Percentiles rank a stretch among this genome's conserved stretches.
Evolutionary conservation across 2,329 filamentous ascomycete genomes (phyloP).

Genomic region (Aspergillus amoenus): DNA sequence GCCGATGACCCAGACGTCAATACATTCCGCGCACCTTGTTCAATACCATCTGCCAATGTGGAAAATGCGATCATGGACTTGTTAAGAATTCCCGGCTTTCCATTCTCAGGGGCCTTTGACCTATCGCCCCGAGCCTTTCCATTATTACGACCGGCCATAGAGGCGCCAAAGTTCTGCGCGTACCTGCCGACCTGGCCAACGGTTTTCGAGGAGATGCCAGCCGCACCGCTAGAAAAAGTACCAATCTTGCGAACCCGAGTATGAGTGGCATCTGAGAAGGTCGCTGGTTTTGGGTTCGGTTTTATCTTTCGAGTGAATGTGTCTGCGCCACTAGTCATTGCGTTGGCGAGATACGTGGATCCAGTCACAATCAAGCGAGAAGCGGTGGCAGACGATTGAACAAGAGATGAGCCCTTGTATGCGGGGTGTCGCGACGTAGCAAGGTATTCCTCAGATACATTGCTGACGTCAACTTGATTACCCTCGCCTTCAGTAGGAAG

Average conservation of each 20-base stretch:
- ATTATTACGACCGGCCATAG: conserved; percentile 61
- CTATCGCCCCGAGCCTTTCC: conserved; percentile 63
- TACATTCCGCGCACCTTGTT: conserved; percentile 78
- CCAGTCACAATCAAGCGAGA: conserved; percentile 91
- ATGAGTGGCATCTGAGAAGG: conserved; percentile 83
- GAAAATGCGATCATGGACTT: conserved; percentile 96
- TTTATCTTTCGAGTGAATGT: conserved; percentile 77
- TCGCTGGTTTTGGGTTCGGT: conserved; percentile 76
- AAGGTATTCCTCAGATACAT: conserved; percentile 61
- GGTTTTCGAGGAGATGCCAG: conserved; percentile 77
- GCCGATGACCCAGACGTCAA: conserved; percentile 72
- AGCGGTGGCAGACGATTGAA: conserved; percentile 81
- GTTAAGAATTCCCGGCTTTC: conserved; percentile 87
- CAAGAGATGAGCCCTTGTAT: conserved; percentile 84
- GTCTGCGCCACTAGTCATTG: conserved; percentile 74
- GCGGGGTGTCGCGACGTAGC: conserved; percentile 79
- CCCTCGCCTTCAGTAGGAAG: conserved; percentile 48
- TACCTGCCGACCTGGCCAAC: conserved; percentile 79
- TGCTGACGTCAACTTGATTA: conserved; percentile 48
- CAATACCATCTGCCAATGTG: conserved; percentile 89
- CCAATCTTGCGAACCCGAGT: conserved; percentile 85
- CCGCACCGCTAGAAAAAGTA: conserved; percentile 76
- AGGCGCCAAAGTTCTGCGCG: conserved; percentile 86
- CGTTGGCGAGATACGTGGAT: conserved; percentile 74
- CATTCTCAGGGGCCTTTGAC: conserved; percentile 67